phyloP scores from a whole-genome alignment of 1,139 yeast genomes.

The Sugiyamaella xylanicola region DNA sequence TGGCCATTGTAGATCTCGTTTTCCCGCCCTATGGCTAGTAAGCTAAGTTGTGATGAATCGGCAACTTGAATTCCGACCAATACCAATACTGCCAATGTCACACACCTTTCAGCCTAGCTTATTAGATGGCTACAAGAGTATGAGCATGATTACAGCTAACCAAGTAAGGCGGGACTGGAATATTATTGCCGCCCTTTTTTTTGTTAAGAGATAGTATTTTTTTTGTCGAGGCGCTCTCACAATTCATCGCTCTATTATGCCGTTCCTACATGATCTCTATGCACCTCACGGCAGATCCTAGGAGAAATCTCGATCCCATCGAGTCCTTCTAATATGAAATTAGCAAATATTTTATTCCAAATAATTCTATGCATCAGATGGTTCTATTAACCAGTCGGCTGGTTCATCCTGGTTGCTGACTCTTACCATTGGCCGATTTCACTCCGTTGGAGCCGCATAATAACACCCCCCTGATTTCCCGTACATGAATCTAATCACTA shows the following conservation, averaged over 20 bases:
- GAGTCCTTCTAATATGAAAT: not conserved
- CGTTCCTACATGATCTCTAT: not conserved
- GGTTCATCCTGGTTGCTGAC: no score
- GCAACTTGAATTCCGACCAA: not conserved
- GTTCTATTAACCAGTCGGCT: not conserved
- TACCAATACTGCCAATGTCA: no score
- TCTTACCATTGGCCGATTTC: no score
- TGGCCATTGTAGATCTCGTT: not conserved
- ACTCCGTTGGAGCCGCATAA: no score
- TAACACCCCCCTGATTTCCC: no score
- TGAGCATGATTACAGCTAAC: no score
- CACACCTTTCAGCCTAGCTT: no score
- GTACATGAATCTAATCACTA: no score
- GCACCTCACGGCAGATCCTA: not conserved
- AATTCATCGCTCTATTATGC: no score
- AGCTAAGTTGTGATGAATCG: not conserved
- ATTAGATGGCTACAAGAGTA: no score
- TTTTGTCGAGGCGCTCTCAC: not conserved
- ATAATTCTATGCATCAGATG: not conserved
- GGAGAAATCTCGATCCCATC: not conserved
- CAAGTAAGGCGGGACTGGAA: no score
- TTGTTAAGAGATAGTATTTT: not conserved
- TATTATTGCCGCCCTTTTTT: no score
- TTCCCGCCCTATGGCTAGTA: not conserved
- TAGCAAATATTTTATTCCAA: not conserved